A percentile compares a stretch with the other conserved stretches of the same genome.
phyloP scores from a whole-genome alignment of 1,284 basidiomycete species.

The Termitomyces sp. region DNA sequence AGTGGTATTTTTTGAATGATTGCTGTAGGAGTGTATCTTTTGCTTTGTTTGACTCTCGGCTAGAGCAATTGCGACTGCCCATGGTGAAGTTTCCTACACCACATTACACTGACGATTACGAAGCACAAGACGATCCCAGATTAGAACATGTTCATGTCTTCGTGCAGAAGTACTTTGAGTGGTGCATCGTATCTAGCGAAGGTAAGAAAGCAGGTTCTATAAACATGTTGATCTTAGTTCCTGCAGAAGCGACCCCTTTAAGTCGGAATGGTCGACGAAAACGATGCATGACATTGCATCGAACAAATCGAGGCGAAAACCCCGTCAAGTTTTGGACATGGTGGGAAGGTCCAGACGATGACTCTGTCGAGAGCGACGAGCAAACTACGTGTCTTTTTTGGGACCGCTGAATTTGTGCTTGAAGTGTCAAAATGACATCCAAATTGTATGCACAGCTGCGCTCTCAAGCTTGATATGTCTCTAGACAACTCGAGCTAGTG shows the following conservation, averaged over 20 bases:
- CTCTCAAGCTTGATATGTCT: background rate
- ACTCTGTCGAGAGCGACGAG: background rate
- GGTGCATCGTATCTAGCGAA: slow-evolving; percentile 33
- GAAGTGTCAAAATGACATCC: background rate
- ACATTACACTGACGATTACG: slow-evolving; percentile 16
- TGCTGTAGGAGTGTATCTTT: slow-evolving; percentile 26
- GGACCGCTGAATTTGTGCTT: background rate
- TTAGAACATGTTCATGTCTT: slow-evolving; percentile 28
- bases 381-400: slow-evolving; percentile 10
- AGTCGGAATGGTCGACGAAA: slow-evolving; percentile 4
- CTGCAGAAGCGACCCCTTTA: slow-evolving; percentile 4
- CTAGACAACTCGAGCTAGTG: background rate
- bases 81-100: slow-evolving; percentile 32
- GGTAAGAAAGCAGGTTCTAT: slow-evolving; percentile 13
- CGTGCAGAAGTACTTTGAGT: slow-evolving; percentile 41
- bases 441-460: background rate
- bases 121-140: slow-evolving; percentile 19
- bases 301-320: background rate
- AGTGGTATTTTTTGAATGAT: background rate
- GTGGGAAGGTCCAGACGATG: slow-evolving; percentile 13
- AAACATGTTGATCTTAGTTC: background rate
- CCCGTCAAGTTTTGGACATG: slow-evolving; percentile 15
- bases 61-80: slow-evolving; percentile 54
- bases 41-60: slow-evolving; percentile 57
- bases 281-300: slow-evolving; percentile 13